phyloP scores from a whole-genome alignment of 768 basidiomycete species.

The Termitomyces sp. region DNA sequence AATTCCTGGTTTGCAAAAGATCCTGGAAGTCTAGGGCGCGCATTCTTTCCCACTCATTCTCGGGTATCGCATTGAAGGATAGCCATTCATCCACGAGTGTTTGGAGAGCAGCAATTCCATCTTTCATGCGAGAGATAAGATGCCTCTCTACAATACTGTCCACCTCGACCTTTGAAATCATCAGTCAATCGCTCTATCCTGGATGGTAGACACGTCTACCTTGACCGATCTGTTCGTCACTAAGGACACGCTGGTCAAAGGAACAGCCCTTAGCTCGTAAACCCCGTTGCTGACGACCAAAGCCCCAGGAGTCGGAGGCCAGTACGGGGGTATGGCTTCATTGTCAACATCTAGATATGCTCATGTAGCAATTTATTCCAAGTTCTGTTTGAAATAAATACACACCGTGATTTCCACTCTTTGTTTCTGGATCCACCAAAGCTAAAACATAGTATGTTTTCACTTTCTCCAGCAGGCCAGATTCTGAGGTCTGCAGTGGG shows the following conservation, averaged over 20 bases:
- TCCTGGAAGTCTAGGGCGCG: conserved; percentile 93
- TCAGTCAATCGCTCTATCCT: neutral
- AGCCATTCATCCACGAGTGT: conserved; percentile 58
- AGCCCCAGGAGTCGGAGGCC: conserved; percentile 62
- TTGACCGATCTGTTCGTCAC: conserved; percentile 73
- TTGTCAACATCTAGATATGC: conserved; percentile 52
- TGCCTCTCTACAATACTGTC: conserved; percentile 67
- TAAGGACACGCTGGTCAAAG: conserved; percentile 71
- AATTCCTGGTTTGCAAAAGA: conserved; percentile 57
- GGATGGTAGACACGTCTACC: conserved; percentile 35
- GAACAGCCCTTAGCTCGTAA: conserved; percentile 68
- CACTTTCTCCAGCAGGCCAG: conserved; percentile 45
- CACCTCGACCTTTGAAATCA: conserved; percentile 57
- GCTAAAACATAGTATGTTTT: conserved; percentile 70
- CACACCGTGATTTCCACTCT: conserved; percentile 53
- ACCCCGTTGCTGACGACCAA: conserved; percentile 49
- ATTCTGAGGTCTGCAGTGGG: conserved; percentile 42
- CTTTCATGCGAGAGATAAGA: conserved; percentile 59
- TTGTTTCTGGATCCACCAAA: conserved; percentile 63
- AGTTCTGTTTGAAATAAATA: neutral
- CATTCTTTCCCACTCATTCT: conserved; percentile 84
- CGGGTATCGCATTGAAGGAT: conserved; percentile 47
- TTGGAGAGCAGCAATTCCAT: conserved; percentile 51
- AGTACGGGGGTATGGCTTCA: conserved; percentile 65
- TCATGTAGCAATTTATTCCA: neutral